phyloP scores from a whole-genome alignment of 2,329 filamentous ascomycete species.

The Talaromyces sp. region DNA sequence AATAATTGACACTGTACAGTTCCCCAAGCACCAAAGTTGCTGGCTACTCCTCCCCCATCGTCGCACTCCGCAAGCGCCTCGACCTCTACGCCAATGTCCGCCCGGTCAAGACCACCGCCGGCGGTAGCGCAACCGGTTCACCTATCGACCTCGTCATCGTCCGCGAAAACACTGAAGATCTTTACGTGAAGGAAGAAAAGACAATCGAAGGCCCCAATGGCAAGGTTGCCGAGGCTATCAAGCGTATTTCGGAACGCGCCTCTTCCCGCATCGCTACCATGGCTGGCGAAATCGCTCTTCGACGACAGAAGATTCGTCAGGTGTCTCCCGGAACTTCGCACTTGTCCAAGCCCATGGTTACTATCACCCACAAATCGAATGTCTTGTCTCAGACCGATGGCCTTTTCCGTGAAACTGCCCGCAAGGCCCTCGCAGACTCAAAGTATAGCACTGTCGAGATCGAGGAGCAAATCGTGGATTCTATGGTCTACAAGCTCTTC shows the following conservation, averaged over 20 bases:
- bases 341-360: constrained; percentile 72
- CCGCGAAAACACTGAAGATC: constrained; percentile 96
- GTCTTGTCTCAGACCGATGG: constrained; percentile 95
- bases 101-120: constrained; percentile 78
- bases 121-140: constrained; percentile 37
- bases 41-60: constrained; percentile 95
- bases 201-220: constrained; percentile 69
- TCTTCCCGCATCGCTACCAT: constrained; percentile 84
- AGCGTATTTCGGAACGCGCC: constrained; percentile 87
- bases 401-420: constrained; percentile 80
- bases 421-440: constrained; percentile 64
- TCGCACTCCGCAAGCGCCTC: constrained; percentile 91
- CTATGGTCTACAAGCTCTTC: constrained; percentile 99
- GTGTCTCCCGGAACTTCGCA: constrained; percentile 44
- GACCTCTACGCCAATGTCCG: constrained; percentile 97
- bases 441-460: constrained; percentile 65
- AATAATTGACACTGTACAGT: constrained; percentile 36
- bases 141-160: constrained; percentile 97
- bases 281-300: constrained; percentile 89
- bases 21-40: constrained; percentile 86
- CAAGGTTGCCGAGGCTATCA: constrained; percentile 94
- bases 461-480: constrained; percentile 98
- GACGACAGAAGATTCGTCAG: constrained; percentile 75
- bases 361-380: constrained; percentile 98
- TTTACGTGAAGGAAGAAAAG: constrained; percentile 95